Evolutionary conservation across 192 early-diverging fungal genomes (phyloP), one percentile per base, ranked within the genome.

Genomic region (Coemansia sp.): DNA sequence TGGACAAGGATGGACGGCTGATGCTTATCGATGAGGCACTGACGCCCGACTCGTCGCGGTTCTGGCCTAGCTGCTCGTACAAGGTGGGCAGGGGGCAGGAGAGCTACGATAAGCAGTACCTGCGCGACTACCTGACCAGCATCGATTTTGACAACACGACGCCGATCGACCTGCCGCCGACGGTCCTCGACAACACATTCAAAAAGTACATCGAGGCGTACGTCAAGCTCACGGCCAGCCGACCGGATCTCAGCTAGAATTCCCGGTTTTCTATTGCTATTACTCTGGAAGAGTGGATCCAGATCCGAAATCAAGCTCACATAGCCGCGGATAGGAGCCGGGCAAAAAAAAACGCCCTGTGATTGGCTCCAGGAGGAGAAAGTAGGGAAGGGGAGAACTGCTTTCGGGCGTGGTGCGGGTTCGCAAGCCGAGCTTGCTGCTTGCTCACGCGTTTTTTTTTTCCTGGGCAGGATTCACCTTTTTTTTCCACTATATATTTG

Each of bases 11-110:
- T 12, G 89, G 89, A 48, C 76, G 67, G 18, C 60, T 98, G 18
- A 82, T 91, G 54, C 75, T 99, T 43, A 85, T 91, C 12, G 96
- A 99, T 60, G 96, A 99, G 67, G 94, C 91, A 22, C 79, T 99
- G 55, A 99, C 96, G 0, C 96, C 95, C 18, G 97, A 99, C 52
- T 99, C 95, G 45, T 96, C 94, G 10, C 73, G 96, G 18, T 99
- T 99, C 78, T 99, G 96, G 96, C 91, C 90, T 3, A 82, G 82
- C 39, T 69, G 79, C 26, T 55, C 69, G 38, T 99, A 94, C 69
- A 77, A 80, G 52, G 70, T 83, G 12, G 96, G 95, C 19, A 55
- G 67, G 54, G 51, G 64, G 9, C 94, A 98, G 56, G 78, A 87
- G 25, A 84, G 90, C 63, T 95, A 92, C 69, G 96, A 99, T 64